These are phyloP conservation scores for Calonectria multiphialidica DNA, from an alignment of 2,329 filamentous ascomycete species.

Conservation along the genomic window DNA sequence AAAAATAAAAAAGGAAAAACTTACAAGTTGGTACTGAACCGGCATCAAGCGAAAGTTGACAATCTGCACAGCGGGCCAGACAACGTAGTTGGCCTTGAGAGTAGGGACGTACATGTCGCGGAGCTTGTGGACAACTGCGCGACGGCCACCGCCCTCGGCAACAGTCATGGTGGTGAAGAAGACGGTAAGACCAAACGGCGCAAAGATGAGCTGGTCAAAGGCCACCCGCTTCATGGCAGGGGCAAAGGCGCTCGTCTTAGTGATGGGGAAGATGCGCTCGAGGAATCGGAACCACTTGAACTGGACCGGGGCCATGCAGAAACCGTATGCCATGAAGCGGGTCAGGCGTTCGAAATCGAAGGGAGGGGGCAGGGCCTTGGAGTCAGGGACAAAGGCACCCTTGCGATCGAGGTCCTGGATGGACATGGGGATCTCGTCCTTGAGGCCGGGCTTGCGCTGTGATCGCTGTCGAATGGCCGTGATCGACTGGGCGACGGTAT, in stretches of 20 bases:
- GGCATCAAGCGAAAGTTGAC: conserved; percentile 97
- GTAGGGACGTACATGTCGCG: conserved; percentile 94
- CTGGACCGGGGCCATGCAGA: conserved; percentile 94
- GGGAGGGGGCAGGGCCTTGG: conserved; percentile 75
- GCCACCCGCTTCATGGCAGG: conserved; percentile 92
- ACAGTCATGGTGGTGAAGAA: conserved; percentile 99
- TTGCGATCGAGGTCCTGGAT: conserved; percentile 89
- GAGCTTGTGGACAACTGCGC: conserved; percentile 86
- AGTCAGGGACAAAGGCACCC: conserved; percentile 78
- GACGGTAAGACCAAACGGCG: conserved; percentile 84
- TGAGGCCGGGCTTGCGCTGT: conserved; percentile 71
- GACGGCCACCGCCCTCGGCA: conserved; percentile 88
- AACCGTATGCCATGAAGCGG: conserved; percentile 97
- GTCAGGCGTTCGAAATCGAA: conserved; percentile 97
- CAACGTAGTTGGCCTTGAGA: conserved; percentile 92
- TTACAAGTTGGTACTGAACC: conserved; percentile 94
- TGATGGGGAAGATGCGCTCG: conserved; percentile 84
- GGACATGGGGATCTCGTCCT: conserved; percentile 85
- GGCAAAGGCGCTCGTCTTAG: conserved; percentile 77
- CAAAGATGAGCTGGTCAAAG: conserved; percentile 93
- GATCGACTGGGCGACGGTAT: conserved; percentile 94
- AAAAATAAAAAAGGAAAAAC: no score
- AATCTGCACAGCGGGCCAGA: conserved; percentile 96
- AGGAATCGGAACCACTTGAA: conserved; percentile 97
- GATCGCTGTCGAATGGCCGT: conserved; percentile 82